These are phyloP conservation scores for Apiospora marii DNA, from an alignment of 2,329 filamentous ascomycete species.

Conservation along the genomic window DNA sequence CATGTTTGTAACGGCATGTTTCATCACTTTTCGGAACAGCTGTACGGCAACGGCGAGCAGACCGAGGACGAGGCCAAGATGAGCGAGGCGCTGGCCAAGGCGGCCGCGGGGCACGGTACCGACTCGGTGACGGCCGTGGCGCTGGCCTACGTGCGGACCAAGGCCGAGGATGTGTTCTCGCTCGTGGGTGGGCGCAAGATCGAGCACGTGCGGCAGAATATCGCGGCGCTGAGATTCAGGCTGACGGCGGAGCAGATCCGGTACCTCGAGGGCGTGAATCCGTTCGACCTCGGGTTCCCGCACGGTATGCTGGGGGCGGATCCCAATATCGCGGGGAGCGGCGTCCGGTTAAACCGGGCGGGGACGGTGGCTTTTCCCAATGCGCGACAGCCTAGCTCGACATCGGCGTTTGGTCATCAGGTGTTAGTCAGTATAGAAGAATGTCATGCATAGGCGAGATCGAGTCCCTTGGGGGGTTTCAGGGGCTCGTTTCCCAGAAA, in stretches of 20 bases:
- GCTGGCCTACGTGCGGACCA: conserved; percentile 56
- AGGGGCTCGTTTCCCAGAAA: background rate
- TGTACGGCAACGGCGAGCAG: conserved; percentile 40
- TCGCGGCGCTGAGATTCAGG: conserved; percentile 56
- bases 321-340: conserved; percentile 27
- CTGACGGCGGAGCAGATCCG: conserved; percentile 58
- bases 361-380: background rate
- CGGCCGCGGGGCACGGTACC: conserved; percentile 62
- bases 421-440: too few relatives aligned
- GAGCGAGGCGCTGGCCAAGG: conserved; percentile 64
- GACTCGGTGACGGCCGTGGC: conserved; percentile 63
- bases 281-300: conserved; percentile 65
- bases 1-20: too few relatives aligned
- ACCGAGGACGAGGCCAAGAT: conserved; percentile 60
- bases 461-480: background rate
- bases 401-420: background rate
- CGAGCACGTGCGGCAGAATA: conserved; percentile 59
- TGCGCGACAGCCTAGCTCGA: background rate
- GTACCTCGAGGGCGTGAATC: conserved; percentile 56
- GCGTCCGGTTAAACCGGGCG: background rate
- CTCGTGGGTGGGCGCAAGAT: conserved; percentile 59
- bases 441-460: background rate
- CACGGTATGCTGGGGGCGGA: conserved; percentile 49
- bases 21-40: background rate
- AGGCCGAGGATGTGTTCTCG: conserved; percentile 57